Base-by-base conservation (phyloP, 805 yeast species). In the Ogataea polymorpha region DNA sequence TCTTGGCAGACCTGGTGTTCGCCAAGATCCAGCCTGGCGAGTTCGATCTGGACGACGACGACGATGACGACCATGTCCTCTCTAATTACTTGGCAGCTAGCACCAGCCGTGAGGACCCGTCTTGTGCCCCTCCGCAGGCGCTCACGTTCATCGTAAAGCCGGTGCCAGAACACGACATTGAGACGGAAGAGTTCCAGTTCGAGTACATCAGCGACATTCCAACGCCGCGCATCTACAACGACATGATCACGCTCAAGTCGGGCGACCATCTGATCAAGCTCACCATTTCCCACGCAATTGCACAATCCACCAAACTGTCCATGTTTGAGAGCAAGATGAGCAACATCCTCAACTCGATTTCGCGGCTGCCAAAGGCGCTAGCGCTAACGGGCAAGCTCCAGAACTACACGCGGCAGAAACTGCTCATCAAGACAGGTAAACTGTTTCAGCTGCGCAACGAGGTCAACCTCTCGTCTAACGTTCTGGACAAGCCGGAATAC, bases 231-330 rank as follows among this genome's bases (percentile, higher is more conserved):
- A 91, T 91, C 25, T 90, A 82, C 64, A 93, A 93, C 62, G 99
- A 93, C 64, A 85, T 91, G 83, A 84, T 93, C 50, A 89, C 97
- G 0, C 65, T 93, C 37, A 74, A 93, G 41, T 80, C 91, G 2
- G 95, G 95, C 6, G 97, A 91, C 60, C 97, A 90, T 65, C 73
- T 91, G 56, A 87, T 89, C 53, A 93, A 93, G 58, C 68, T 93
- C 42, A 87, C 97, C 5, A 78, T 93, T 77, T 86, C 97, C 1
- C 96, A 93, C 63, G 96, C 98, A 2, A 87, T 93, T 47, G 97
- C 98, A 0, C 99, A 93, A 63, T 87, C 95, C 49, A 90, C 97
- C 1, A 93, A 90, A 60, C 66, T 93, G 23, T 85, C 96, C 29
- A 68, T 90, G 44, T 93, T 91, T 64, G 99, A 93, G 62, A 85